Evolutionary conservation across 805 yeast species (phyloP), one percentile per base, ranked within the genome.

Genomic region (Candida qinlingensis): DNA sequence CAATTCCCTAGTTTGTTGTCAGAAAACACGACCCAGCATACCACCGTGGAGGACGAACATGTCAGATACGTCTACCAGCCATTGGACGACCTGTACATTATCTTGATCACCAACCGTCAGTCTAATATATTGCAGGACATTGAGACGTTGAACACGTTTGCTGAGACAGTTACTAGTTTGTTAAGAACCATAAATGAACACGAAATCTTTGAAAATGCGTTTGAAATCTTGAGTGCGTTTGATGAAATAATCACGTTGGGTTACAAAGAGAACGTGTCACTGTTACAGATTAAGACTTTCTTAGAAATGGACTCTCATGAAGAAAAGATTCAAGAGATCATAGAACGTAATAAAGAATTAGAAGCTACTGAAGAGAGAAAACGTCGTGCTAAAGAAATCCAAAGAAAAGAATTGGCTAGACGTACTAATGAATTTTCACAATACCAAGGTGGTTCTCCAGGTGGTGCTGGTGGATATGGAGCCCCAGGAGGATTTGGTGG

Each of bases 271-370:
- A 86, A 89, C 67, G 72, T 92, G 55, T 80, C 94, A 1, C 66
- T 85, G 55, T 67, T 82, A 51, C 98, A 94, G 71, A 86, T 94
- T 54, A 81, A 80, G 66, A 87, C 95, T 10, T 92, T 87, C 69
- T 74, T 94, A 72, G 92, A 89, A 64, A 92, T 94, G 98, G 98
- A 94, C 70, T 87, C 96, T 38, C 97, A 94, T 66, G 99, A 94
- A 70, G 99, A 94, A 71, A 92, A 88, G 74, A 92, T 95, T 63
- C 98, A 94, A 74, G 97, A 94, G 66, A 91, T 94, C 65, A 94
- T 94, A 60, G 98, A 89, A 70, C 83, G 91, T 67, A 94, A 94
- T 74, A 94, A 94, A 71, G 99, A 94, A 71, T 72, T 87, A 61
- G 99, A 92, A 69, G 99, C 99, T 38, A 83, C 88, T 47, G 99